Percentiles rank a stretch among this genome's conserved stretches.
Evolutionary conservation across 73 alveolate species (phyloP).

Genomic region (Effrenium voratum): DNA sequence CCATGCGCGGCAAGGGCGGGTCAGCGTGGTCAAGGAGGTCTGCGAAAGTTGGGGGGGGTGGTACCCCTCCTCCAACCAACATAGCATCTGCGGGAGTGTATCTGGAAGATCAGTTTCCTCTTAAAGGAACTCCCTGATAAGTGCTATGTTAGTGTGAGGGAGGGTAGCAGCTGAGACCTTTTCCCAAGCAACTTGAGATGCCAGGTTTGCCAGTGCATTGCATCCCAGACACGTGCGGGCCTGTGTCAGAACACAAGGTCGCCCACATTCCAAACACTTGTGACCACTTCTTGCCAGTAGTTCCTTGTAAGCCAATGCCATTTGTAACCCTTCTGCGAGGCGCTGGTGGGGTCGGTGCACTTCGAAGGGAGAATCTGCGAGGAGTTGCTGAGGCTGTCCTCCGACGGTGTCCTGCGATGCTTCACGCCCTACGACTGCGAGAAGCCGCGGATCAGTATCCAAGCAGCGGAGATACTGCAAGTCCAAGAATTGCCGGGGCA

Average conservation of each 20-base stretch:
- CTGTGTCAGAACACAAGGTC: not conserved
- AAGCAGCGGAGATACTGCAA: slow-evolving; percentile 68
- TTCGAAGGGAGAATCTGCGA: slow-evolving; percentile 72
- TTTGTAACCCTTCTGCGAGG: too few species aligned
- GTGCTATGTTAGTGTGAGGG: too few species aligned
- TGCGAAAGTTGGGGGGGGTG: too few species aligned
- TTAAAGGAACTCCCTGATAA: too few species aligned
- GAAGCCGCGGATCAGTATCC: slow-evolving; percentile 66
- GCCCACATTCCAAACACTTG: not conserved
- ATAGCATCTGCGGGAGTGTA: too few species aligned
- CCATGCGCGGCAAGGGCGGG: slow-evolving; percentile 88
- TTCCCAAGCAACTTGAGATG: not conserved
- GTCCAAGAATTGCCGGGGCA: slow-evolving; percentile 50
- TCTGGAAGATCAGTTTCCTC: too few species aligned
- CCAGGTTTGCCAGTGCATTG: too few species aligned
- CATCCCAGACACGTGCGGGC: not conserved
- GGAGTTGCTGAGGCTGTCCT: slow-evolving; percentile 63
- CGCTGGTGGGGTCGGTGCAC: slow-evolving; percentile 49
- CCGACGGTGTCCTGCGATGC: slow-evolving; percentile 82
- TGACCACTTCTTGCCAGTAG: not conserved
- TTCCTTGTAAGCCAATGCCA: not conserved
- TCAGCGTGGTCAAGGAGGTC: slow-evolving; percentile 68
- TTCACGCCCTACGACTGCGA: slow-evolving; percentile 89
- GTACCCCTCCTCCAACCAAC: too few species aligned
- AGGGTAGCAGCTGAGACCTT: too few species aligned